Conservation (phyloP, 257 asterid genomes). For the Thymus mandschuricus region DNA sequence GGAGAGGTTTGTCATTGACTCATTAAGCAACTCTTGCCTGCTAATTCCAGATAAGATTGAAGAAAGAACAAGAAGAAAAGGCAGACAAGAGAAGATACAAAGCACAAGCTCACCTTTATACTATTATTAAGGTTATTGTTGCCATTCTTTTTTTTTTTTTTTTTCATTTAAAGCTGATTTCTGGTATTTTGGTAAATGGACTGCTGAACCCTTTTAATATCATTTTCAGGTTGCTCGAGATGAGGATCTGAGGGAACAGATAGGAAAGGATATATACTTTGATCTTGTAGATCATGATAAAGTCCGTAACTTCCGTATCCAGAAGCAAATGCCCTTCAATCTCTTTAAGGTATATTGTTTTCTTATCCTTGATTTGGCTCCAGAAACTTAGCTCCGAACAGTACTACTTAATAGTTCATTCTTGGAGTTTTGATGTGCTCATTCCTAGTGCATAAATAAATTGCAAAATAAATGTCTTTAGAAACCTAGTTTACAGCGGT, state of each 20-base stretch:
- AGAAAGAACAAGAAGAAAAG: constrained; percentile 97
- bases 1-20: constrained; percentile 22
- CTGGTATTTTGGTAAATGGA: constrained; percentile 23
- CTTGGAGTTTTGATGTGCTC: background rate
- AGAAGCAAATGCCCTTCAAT: constrained; percentile 79
- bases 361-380: constrained; percentile 25
- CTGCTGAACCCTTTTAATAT: constrained; percentile 31
- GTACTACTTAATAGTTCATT: background rate
- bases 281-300: constrained; percentile 99
- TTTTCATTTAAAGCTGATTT: constrained; percentile 12
- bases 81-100: constrained; percentile 94
- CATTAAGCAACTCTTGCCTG: constrained; percentile 13
- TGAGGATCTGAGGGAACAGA: constrained; percentile 87
- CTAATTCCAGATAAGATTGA: constrained; percentile 78
- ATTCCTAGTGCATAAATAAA: constrained; percentile 10
- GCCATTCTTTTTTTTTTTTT: background rate
- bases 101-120: constrained; percentile 93
- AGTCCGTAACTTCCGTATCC: constrained; percentile 90
- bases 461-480: background rate
- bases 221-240: constrained; percentile 89
- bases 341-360: constrained; percentile 74
- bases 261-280: constrained; percentile 86
- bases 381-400: constrained; percentile 10
- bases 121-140: constrained; percentile 82
- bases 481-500: background rate